Percentiles rank a stretch among this genome's conserved stretches.
Conservation (phyloP, 2,329 filamentous ascomycete genomes). For the Pseudodiploospora longispora region DNA sequence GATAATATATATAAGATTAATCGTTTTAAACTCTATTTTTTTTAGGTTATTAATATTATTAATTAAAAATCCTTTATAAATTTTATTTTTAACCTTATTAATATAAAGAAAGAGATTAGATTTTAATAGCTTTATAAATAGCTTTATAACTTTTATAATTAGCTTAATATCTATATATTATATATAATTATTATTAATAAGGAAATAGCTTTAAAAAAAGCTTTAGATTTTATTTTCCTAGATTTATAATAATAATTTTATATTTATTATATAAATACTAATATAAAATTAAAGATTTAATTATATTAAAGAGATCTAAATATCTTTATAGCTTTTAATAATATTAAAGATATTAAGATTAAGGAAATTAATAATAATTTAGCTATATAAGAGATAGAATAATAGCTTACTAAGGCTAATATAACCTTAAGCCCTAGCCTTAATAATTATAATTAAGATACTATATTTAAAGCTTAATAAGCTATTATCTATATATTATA, state of each 20-base stretch:
- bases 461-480: not conserved
- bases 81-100: no score
- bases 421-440: not conserved
- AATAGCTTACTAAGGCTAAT: not conserved
- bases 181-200: not conserved
- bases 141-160: not conserved
- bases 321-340: not conserved
- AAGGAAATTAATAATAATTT: no score
- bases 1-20: conserved; percentile 1
- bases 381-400: no score
- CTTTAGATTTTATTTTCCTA: no score
- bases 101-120: no score
- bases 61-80: no score
- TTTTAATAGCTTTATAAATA: no score
- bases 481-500: no score
- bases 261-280: no score
- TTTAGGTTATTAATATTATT: not conserved
- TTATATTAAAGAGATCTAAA: not conserved
- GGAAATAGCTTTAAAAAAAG: no score
- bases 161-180: not conserved
- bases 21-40: not conserved
- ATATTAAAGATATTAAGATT: not conserved
- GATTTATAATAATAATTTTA: no score
- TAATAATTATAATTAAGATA: not conserved
- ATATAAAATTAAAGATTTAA: not conserved